Evolutionary conservation across 2,329 filamentous ascomycete species (phyloP).

Genomic region (Corniculantispora saksenae): DNA sequence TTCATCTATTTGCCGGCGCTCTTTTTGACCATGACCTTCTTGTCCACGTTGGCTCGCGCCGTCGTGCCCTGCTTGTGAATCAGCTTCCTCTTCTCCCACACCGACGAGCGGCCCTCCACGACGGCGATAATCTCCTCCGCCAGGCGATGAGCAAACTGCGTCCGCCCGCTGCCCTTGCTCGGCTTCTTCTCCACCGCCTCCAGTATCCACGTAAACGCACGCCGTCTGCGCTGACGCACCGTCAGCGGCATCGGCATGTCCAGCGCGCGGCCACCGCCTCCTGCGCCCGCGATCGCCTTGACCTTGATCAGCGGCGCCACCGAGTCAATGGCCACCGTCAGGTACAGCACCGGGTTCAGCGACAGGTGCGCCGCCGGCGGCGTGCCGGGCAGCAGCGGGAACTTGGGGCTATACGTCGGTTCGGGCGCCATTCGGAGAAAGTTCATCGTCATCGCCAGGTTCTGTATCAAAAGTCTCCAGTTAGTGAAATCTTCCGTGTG

Average conservation of each 20-base stretch:
- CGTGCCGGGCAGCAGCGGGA: conserved; percentile 72
- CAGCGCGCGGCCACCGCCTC: conserved; percentile 81
- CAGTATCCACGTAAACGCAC: conserved; percentile 86
- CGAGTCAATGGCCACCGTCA: conserved; percentile 88
- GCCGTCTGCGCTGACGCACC: conserved; percentile 72
- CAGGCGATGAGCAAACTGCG: conserved; percentile 73
- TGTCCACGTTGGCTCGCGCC: conserved; percentile 71
- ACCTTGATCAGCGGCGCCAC: conserved; percentile 87
- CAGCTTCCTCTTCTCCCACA: conserved; percentile 79
- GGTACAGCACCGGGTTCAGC: conserved; percentile 84
- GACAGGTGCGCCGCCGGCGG: conserved; percentile 80
- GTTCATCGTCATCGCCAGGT: conserved; percentile 82
- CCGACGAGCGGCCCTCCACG: conserved; percentile 78
- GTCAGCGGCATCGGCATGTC: conserved; percentile 79
- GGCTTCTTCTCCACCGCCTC: conserved; percentile 78
- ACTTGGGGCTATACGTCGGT: conserved; percentile 70
- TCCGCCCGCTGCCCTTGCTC: conserved; percentile 68
- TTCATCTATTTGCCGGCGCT: conserved; percentile 29
- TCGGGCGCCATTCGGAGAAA: conserved; percentile 81
- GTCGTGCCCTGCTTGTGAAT: conserved; percentile 82
- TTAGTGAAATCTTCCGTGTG: background rate
- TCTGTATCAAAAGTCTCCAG: conserved; percentile 47
- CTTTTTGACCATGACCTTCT: conserved; percentile 39
- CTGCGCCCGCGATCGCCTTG: conserved; percentile 71
- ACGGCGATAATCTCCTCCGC: conserved; percentile 86